phyloP scores from a whole-genome alignment of 768 basidiomycete genomes.

The Hericium coralloides region DNA sequence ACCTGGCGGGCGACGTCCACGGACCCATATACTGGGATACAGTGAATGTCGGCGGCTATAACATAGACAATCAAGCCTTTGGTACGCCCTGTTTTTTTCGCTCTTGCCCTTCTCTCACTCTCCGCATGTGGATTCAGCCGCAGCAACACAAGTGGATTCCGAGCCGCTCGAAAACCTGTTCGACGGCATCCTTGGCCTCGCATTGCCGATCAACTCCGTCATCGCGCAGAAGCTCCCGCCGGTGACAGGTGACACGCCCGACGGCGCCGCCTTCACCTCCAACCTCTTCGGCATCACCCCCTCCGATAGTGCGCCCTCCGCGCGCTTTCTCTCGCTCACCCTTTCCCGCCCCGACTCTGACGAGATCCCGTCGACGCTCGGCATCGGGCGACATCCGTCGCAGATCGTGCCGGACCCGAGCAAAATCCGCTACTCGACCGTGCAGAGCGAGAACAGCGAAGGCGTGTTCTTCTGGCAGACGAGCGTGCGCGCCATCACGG shows the following conservation, averaged over 20 bases:
- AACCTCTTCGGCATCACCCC: slow-evolving; percentile 69
- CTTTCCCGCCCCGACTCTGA: slow-evolving; percentile 60
- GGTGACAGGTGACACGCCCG: slow-evolving; percentile 37
- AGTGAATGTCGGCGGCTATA: slow-evolving; percentile 55
- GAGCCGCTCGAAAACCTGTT: slow-evolving; percentile 55
- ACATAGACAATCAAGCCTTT: slow-evolving; percentile 58
- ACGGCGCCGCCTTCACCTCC: slow-evolving; percentile 59
- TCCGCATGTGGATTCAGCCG: slow-evolving; percentile 31
- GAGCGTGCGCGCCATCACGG: slow-evolving; percentile 45
- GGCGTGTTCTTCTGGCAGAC: slow-evolving; percentile 60
- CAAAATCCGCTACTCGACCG: slow-evolving; percentile 37
- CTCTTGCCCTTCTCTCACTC: slow-evolving; percentile 1
- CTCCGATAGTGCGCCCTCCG: slow-evolving; percentile 36
- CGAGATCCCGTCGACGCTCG: slow-evolving; percentile 48
- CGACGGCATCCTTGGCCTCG: slow-evolving; percentile 65
- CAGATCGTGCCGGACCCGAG: slow-evolving; percentile 43
- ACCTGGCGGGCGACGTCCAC: slow-evolving; percentile 47
- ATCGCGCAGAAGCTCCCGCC: slow-evolving; percentile 48
- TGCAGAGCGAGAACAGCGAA: slow-evolving; percentile 27
- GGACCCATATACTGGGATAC: slow-evolving; percentile 69
- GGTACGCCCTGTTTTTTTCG: slow-evolving; percentile 29
- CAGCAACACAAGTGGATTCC: slow-evolving; percentile 40
- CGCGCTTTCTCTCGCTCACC: slow-evolving; percentile 58
- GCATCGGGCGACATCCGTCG: slow-evolving; percentile 61
- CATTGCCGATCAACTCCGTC: slow-evolving; percentile 62